phyloP scores from a whole-genome alignment of 257 asterid genomes.

The Lycium ferocissimum region DNA sequence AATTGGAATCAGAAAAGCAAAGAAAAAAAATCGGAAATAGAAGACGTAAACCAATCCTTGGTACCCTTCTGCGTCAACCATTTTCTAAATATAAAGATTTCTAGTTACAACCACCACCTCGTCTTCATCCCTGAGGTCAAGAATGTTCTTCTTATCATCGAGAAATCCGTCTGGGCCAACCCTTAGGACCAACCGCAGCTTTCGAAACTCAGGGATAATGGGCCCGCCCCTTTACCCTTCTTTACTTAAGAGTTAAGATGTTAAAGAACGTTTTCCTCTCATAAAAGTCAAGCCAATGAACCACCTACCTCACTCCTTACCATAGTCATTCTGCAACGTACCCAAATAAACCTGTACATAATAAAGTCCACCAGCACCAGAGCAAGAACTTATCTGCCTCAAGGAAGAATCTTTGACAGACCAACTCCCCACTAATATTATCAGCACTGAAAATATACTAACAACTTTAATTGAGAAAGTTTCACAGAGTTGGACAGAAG shows the following conservation, averaged over 20 bases:
- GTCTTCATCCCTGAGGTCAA: neutral
- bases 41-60: neutral
- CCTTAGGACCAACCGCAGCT: neutral
- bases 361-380: neutral
- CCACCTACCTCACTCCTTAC: neutral
- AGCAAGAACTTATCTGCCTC: neutral
- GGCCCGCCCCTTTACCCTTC: neutral
- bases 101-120: neutral
- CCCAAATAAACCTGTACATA: neutral
- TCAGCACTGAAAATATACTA: neutral
- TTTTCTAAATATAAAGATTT: neutral
- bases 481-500: neutral
- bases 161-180: neutral
- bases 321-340: neutral
- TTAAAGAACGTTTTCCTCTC: neutral
- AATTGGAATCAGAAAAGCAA: neutral
- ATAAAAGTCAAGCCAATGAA: neutral
- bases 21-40: neutral
- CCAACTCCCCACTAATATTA: neutral
- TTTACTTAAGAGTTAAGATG: too few species aligned
- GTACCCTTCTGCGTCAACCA: neutral
- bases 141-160: neutral
- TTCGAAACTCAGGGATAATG: neutral
- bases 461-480: neutral
- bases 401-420: neutral